A percentile compares a stretch with the other conserved stretches of the same genome.
These are phyloP conservation scores for Hyphopichia homilentoma DNA, from an alignment of 805 yeast species.

Conservation along the genomic window DNA sequence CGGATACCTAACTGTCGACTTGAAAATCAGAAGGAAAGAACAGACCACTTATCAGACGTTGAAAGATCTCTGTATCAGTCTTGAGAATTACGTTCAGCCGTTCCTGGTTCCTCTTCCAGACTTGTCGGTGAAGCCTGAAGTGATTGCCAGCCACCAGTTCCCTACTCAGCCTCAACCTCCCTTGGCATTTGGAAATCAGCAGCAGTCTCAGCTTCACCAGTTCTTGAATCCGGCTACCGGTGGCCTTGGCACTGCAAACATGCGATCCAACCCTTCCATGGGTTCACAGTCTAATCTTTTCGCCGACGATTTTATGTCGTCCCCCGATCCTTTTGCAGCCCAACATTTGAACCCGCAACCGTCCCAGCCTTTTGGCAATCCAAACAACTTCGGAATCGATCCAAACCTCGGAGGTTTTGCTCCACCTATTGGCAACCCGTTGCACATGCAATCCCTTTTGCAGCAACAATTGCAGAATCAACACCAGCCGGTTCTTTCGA, in stretches of 20 bases:
- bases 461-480: conserved; percentile 29
- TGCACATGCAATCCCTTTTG: conserved; percentile 31
- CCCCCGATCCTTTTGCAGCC: conserved; percentile 15
- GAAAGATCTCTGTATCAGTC: conserved; percentile 46
- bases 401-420: conserved; percentile 11
- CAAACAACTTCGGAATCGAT: conserved; percentile 26
- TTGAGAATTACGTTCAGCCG: conserved; percentile 54
- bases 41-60: conserved; percentile 50
- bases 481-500: conserved; percentile 28
- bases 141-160: conserved; percentile 5
- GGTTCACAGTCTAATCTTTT: conserved; percentile 15
- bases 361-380: conserved; percentile 6
- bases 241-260: conserved; percentile 22
- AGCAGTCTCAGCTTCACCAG: conserved; percentile 20
- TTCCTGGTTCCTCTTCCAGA: conserved; percentile 57
- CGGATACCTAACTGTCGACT: conserved; percentile 53
- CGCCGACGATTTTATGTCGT: conserved; percentile 19
- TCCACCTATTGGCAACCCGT: conserved; percentile 7
- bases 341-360: conserved; percentile 10
- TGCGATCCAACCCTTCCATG: conserved; percentile 16
- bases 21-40: conserved; percentile 57
- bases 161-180: conserved; percentile 3
- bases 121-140: conserved; percentile 3
- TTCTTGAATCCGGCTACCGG: conserved; percentile 21
- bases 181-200: conserved; percentile 1